These are phyloP conservation scores for Magnaporthiopsis rhizophila DNA, from an alignment of 2,329 filamentous ascomycete genomes.

Conservation along the genomic window DNA sequence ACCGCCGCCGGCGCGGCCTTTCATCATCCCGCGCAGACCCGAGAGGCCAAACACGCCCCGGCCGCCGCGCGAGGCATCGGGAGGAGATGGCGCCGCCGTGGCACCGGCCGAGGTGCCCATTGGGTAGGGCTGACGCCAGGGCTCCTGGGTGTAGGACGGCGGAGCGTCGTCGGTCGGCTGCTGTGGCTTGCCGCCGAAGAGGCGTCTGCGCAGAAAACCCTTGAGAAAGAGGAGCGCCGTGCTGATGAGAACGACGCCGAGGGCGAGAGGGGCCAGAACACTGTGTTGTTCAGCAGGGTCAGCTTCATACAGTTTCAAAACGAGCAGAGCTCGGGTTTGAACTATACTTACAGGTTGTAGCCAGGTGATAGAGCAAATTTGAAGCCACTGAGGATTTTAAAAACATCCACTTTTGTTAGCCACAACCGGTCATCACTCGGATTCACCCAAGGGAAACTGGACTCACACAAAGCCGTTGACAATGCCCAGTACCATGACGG, in stretches of 20 bases:
- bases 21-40: slow-evolving; percentile 1
- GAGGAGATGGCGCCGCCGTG: neutral
- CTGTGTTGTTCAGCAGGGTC: slow-evolving; percentile 20
- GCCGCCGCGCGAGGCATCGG: neutral
- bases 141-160: slow-evolving; percentile 10
- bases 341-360: slow-evolving; percentile 18
- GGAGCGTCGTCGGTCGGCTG: slow-evolving; percentile 6
- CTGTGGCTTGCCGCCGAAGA: slow-evolving; percentile 8
- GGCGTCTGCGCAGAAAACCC: slow-evolving; percentile 22
- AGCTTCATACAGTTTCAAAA: neutral
- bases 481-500: slow-evolving; percentile 43
- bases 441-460: no score
- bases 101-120: neutral
- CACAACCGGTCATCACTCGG: no score
- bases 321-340: no score
- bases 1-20: neutral
- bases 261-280: slow-evolving; percentile 38
- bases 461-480: slow-evolving; percentile 50
- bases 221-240: slow-evolving; percentile 28
- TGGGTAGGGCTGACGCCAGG: slow-evolving; percentile 12
- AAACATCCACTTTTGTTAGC: no score
- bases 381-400: slow-evolving; percentile 38
- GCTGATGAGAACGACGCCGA: slow-evolving; percentile 34
- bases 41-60: slow-evolving; percentile 1
- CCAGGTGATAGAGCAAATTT: slow-evolving; percentile 42